A percentile compares a stretch with the other conserved stretches of the same genome.
phyloP scores from a whole-genome alignment of 768 basidiomycete genomes.

The Suillus cothurnatus region DNA sequence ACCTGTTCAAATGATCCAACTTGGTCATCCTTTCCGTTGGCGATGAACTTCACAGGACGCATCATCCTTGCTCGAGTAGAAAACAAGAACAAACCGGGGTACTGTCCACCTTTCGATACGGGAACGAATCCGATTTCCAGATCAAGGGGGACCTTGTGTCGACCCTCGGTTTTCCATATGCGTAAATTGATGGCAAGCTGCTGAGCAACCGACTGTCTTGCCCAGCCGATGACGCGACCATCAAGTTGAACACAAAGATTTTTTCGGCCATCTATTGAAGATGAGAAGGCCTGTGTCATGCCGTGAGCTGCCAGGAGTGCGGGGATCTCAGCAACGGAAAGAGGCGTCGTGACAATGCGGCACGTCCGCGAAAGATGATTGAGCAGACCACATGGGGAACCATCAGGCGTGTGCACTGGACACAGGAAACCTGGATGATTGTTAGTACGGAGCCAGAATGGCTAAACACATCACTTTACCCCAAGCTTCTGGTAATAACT shows the following conservation, averaged over 20 bases:
- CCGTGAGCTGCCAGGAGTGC: constrained; percentile 82
- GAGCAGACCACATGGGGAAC: constrained; percentile 94
- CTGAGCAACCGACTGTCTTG: constrained; percentile 67
- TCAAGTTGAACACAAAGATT: constrained; percentile 94
- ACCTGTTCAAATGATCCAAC: constrained; percentile 98
- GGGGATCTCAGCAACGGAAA: constrained; percentile 79
- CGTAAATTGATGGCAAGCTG: constrained; percentile 86
- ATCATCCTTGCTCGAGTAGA: constrained; percentile 90
- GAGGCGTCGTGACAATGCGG: constrained; percentile 79
- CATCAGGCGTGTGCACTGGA: constrained; percentile 98
- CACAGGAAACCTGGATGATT: constrained; percentile 81
- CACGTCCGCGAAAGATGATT: constrained; percentile 96
- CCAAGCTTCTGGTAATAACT: constrained; percentile 97
- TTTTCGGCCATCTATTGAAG: constrained; percentile 76
- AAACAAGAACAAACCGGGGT: constrained; percentile 95
- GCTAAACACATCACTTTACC: constrained; percentile 48
- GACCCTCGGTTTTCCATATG: constrained; percentile 92
- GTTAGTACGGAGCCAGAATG: constrained; percentile 13
- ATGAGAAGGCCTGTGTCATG: constrained; percentile 89
- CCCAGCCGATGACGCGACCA: constrained; percentile 94
- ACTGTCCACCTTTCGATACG: constrained; percentile 89
- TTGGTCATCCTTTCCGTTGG: constrained; percentile 85
- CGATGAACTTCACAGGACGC: constrained; percentile 92
- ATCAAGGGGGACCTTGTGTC: constrained; percentile 83
- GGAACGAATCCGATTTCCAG: constrained; percentile 94